phyloP scores from a whole-genome alignment of 192 early-diverging fungal species.

The Chytriomyces sp. region DNA sequence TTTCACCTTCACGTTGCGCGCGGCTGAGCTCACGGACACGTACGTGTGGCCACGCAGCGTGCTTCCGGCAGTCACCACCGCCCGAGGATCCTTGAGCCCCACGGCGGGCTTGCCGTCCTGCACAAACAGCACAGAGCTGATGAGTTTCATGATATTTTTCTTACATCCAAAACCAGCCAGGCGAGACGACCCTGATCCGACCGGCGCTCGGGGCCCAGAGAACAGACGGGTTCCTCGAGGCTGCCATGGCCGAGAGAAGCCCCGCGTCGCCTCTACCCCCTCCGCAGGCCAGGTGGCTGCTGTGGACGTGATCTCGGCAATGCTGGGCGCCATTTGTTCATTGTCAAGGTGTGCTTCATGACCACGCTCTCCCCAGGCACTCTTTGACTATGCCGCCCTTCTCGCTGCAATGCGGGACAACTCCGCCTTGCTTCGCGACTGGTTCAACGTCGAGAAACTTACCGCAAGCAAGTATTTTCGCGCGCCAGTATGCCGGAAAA shows the following conservation, averaged over 20 bases:
- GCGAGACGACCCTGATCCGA: neutral
- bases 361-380: too few species aligned
- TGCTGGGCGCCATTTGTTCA: neutral
- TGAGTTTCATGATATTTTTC: neutral
- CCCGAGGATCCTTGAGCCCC: neutral
- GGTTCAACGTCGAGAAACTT: too few species aligned
- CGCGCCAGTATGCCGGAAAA: too few species aligned
- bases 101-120: constrained; percentile 15
- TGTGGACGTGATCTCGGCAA: neutral
- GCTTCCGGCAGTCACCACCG: neutral
- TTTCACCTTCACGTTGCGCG: neutral
- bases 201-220: too few species aligned
- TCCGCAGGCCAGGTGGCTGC: neutral
- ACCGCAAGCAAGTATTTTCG: too few species aligned
- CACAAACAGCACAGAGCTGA: constrained; percentile 1
- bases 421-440: too few species aligned
- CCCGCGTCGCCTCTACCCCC: neutral
- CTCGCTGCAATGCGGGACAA: too few species aligned
- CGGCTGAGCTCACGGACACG: neutral
- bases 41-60: constrained; percentile 12
- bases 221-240: neutral
- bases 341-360: too few species aligned
- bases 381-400: too few species aligned
- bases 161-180: neutral
- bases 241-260: neutral